Conservation (phyloP, 495 filamentous ascomycete genomes). For the Thozetella sp. region DNA sequence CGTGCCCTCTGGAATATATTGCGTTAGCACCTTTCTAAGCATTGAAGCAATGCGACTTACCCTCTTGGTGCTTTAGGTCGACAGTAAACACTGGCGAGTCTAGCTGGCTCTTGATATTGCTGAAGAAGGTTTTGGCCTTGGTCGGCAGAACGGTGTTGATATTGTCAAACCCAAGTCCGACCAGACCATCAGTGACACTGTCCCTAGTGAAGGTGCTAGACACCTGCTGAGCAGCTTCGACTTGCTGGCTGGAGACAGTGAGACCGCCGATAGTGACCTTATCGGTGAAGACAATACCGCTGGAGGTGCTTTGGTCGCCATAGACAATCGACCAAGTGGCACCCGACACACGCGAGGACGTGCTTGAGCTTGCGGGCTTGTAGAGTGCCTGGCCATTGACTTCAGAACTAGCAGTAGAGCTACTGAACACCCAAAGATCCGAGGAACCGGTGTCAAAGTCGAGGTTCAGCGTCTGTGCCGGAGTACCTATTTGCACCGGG, state of each 20-base stretch:
- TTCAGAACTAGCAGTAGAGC: constrained; percentile 18
- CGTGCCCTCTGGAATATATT: constrained; percentile 48
- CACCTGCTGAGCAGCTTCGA: constrained; percentile 67
- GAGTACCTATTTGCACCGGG: constrained; percentile 65
- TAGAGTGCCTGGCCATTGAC: constrained; percentile 61
- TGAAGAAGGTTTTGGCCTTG: constrained; percentile 69
- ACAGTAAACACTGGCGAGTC: constrained; percentile 67
- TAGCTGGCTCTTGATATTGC: constrained; percentile 62
- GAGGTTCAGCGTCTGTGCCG: constrained; percentile 61
- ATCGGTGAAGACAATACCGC: constrained; percentile 71
- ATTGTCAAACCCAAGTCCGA: constrained; percentile 71
- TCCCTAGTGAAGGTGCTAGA: constrained; percentile 63
- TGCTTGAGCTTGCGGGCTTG: constrained; percentile 44
- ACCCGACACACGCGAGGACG: constrained; percentile 48
- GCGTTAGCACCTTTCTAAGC: neutral
- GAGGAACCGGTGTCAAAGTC: constrained; percentile 80
- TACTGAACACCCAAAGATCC: constrained; percentile 64
- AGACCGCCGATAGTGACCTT: constrained; percentile 69
- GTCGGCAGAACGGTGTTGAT: constrained; percentile 71
- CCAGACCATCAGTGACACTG: constrained; percentile 65
- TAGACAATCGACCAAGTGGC: constrained; percentile 70
- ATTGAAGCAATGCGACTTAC: constrained; percentile 15
- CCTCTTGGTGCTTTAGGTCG: constrained; percentile 60
- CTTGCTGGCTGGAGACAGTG: constrained; percentile 62
- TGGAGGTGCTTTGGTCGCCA: constrained; percentile 68